These are phyloP conservation scores for Phytophthora agathidicida DNA, from an alignment of 352 stramenopile genomes.

Conservation along the genomic window DNA sequence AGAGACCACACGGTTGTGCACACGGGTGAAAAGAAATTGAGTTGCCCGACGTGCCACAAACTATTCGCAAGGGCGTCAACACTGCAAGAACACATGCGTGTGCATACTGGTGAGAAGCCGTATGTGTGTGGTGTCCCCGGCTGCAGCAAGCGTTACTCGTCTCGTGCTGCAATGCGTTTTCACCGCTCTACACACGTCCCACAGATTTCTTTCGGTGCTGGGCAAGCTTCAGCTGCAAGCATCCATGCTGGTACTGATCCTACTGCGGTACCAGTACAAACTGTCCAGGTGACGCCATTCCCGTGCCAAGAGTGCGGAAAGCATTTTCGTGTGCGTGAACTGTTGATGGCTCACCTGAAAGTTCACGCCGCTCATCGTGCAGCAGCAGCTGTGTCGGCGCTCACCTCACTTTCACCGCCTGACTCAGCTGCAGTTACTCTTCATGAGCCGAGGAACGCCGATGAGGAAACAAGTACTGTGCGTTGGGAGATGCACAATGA, in stretches of 20 bases:
- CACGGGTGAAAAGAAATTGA: slow-evolving; percentile 69
- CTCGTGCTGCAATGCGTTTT: slow-evolving; percentile 65
- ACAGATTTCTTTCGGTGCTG: slow-evolving; percentile 2
- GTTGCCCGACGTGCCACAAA: slow-evolving; percentile 53
- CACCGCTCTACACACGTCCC: slow-evolving; percentile 47
- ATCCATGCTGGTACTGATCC: not conserved
- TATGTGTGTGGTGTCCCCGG: slow-evolving; percentile 56
- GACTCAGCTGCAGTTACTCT: slow-evolving; percentile 8
- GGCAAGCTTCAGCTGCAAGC: not conserved
- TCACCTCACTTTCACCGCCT: slow-evolving; percentile 19
- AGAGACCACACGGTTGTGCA: slow-evolving; percentile 78
- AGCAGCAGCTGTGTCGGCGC: slow-evolving; percentile 10
- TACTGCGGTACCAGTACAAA: slow-evolving; percentile 3
- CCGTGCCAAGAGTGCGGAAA: slow-evolving; percentile 35
- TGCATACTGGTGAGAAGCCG: slow-evolving; percentile 78
- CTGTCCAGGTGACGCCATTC: slow-evolving; percentile 8
- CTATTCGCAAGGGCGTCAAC: slow-evolving; percentile 60
- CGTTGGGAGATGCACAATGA: not conserved
- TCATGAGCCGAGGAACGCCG: slow-evolving; percentile 1
- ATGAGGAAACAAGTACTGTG: not conserved
- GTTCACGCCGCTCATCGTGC: slow-evolving; percentile 22
- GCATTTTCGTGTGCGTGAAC: slow-evolving; percentile 35
- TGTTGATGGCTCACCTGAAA: slow-evolving; percentile 36
- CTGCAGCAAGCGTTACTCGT: slow-evolving; percentile 74
- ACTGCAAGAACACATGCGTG: slow-evolving; percentile 66